phyloP scores from a whole-genome alignment of 2,329 filamentous ascomycete genomes.

The Amauroascus verrucosus region DNA sequence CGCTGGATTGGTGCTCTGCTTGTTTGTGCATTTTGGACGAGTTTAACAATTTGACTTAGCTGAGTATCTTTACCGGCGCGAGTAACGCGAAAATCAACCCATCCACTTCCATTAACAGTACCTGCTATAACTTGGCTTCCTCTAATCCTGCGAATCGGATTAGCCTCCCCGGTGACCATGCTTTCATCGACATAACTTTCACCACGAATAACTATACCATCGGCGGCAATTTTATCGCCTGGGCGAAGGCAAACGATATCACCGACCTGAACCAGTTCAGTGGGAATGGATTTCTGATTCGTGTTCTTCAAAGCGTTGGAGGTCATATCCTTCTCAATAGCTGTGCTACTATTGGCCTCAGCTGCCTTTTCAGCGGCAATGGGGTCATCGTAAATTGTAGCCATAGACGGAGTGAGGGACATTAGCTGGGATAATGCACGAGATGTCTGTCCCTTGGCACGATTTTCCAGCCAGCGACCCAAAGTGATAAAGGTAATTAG shows the following conservation, averaged over 20 bases:
- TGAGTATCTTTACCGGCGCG: conserved; percentile 90
- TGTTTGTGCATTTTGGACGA: conserved; percentile 97
- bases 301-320: conserved; percentile 34
- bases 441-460: conserved; percentile 91
- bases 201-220: conserved; percentile 75
- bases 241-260: conserved; percentile 89
- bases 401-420: conserved; percentile 93
- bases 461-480: conserved; percentile 84
- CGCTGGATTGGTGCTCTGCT: conserved; percentile 88
- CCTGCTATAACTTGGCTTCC: conserved; percentile 76
- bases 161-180: conserved; percentile 96
- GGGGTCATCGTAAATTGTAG: conserved; percentile 88
- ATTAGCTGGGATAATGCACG: conserved; percentile 87
- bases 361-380: conserved; percentile 87
- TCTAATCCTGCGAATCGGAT: conserved; percentile 83
- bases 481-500: conserved; percentile 90
- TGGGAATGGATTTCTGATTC: conserved; percentile 82
- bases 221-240: conserved; percentile 92
- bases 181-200: conserved; percentile 94
- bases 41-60: conserved; percentile 91
- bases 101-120: conserved; percentile 87
- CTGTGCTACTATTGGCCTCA: conserved; percentile 54
- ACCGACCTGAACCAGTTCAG: conserved; percentile 85
- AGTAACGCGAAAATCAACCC: conserved; percentile 84
- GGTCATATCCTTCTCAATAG: conserved; percentile 14